Base-by-base conservation (phyloP, 768 basidiomycete species). In the Kwoniella sp. region DNA sequence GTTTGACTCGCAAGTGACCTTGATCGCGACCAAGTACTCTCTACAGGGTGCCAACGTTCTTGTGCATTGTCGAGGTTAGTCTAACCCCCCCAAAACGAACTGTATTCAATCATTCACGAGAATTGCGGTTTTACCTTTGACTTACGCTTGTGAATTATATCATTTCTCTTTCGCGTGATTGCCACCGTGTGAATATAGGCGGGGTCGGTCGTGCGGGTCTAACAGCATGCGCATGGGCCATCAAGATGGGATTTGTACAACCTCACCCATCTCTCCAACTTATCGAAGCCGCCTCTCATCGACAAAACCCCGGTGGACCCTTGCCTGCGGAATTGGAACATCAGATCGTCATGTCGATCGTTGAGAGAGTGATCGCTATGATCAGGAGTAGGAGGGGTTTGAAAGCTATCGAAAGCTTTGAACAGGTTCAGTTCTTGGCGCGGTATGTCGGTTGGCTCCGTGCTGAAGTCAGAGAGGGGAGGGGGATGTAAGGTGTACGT, bases 141-240 rank as follows among this genome's bases (percentile, higher is more conserved):
- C 46, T 50, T 36, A 33, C 55, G 7, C n/a, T 4, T 55, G 44
- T 33, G n/a, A n/a, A n/a, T n/a, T 56, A 15, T 7, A 40, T 37
- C 30, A 19, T 44, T 48, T 24, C 51, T 24, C 2, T 27, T 40
- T 30, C 48, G 24, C 40, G 30, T 30, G 5, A 27, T 44, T n/a
- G n/a, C 17, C 40, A 19, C 17, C 8, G 8, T 21, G 5, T 55
- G 40, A 22, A 22, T 55, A 6, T 13, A 77, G 76, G 75, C 56
- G 95, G 95, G 2, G 89, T 98, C 7, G 94, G 94, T 2, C 86
- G 94, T 19, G 95, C 94, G 0, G 95, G 94, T 0, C 84, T 97
- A 25, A 84, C 97, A 49, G 93, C 92, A 1, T 91, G 89, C 69
- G 92, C 90, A 72, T 97, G 94, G 94, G 84, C 90, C 77, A 83